Base-by-base conservation (phyloP, 1,284 basidiomycete genomes). In the Farysia itapuensis region DNA sequence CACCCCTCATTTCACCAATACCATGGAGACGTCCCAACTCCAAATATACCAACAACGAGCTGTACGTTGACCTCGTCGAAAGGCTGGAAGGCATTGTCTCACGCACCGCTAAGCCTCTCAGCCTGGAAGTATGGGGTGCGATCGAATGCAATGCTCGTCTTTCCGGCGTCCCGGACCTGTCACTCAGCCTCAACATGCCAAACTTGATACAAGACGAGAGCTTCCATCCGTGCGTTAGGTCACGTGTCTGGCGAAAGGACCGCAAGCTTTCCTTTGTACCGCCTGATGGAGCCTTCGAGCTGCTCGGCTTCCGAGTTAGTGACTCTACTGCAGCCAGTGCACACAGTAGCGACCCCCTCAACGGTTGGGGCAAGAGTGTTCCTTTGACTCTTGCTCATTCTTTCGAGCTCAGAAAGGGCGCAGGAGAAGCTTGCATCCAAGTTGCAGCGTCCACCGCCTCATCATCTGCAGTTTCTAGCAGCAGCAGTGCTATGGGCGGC, bases 181-280 rank as follows among this genome's bases (percentile, higher is more conserved):
- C 39, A 16, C 31, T 74, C 13, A 41, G 39, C 5, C 57, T 74
- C 23, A 59, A 49, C 31, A 24, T 44, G 24, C 81, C 88, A 0
- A 82, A 84, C 53, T 81, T 85, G 26, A 79, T 96, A 56, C 79
- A 81, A 3, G 88, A 94, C 60, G 87, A 85, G 57, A 84, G 88
- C 1, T 94, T 95, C 75, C 92, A 97, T 75, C 85, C 90, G 23
- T 96, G 91, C 75, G 85, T 96, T 39, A 82, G 85, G 25, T 80
- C 91, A 39, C 84, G 84, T 65, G 85, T 86, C 41, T 95, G 90
- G 88, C 26, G 35, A 12, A 43, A 57, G 41, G 54, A 69, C 35
- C 53, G 46, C 24, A 34, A 43, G 28, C 40, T 73, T 2, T 48
- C 42, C 31, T 67, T 73, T 20, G 48, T 72, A 14, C 72, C 72